Conservation (phyloP, 179 eudicot species). For the Amaranthus tricolor region DNA sequence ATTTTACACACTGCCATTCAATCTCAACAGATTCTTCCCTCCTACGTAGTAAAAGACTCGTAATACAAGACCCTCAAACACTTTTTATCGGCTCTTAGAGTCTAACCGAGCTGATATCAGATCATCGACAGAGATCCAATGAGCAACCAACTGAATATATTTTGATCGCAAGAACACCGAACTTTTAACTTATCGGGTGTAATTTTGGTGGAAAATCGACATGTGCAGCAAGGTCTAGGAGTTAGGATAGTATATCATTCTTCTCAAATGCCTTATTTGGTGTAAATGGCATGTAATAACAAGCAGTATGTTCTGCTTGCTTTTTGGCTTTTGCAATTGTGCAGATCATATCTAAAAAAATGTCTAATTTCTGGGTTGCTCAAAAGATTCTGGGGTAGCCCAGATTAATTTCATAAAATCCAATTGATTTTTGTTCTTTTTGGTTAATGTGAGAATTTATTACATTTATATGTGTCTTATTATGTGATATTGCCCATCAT, state of each 20-base stretch:
- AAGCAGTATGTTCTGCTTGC: constrained; percentile 8
- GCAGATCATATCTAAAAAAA: constrained; percentile 5
- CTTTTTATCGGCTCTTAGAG: constrained; percentile 9
- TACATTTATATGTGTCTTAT: too few species aligned
- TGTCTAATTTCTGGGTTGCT: too few species aligned
- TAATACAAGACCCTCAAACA: not conserved
- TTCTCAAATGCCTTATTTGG: constrained; percentile 20
- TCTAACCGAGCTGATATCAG: constrained; percentile 19
- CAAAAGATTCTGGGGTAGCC: too few species aligned
- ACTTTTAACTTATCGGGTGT: constrained; percentile 4
- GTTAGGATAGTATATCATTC: constrained; percentile 31
- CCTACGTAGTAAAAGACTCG: constrained; percentile 51
- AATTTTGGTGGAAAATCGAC: constrained; percentile 24
- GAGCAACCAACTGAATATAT: constrained; percentile 16
- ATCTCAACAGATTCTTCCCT: constrained; percentile 96
- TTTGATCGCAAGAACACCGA: constrained; percentile 20
- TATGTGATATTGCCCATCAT: too few species aligned
- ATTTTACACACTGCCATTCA: constrained; percentile 93
- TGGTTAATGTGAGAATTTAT: too few species aligned
- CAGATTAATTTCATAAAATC: too few species aligned
- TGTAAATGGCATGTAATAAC: constrained; percentile 23
- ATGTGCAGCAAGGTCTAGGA: constrained; percentile 33
- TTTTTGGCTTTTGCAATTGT: constrained; percentile 20
- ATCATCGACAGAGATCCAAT: constrained; percentile 2
- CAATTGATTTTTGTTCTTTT: too few species aligned